Conservation (phyloP, 2,329 filamentous ascomycete species). For the Rutstroemia sp. region DNA sequence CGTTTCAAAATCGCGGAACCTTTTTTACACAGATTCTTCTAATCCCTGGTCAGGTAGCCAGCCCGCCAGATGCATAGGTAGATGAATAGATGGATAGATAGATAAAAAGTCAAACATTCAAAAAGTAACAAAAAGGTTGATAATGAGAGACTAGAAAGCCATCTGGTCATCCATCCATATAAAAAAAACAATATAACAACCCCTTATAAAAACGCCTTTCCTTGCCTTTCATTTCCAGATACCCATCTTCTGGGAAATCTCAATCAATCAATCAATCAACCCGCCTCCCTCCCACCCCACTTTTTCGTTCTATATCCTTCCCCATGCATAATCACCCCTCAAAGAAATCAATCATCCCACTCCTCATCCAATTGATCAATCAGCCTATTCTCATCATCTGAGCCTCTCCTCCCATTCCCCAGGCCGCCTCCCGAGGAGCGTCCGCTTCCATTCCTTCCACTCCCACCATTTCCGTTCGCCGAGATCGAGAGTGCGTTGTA, state of each 20-base stretch:
- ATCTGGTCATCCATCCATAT: background rate
- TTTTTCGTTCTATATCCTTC: background rate
- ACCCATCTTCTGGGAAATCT: background rate
- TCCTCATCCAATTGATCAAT: conserved; percentile 97
- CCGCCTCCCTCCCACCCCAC: background rate
- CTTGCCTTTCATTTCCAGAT: background rate
- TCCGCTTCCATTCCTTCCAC: background rate
- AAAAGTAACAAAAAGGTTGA: background rate
- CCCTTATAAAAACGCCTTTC: background rate
- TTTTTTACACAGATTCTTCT: too few species aligned
- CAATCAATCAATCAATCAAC: too few species aligned
- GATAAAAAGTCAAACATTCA: background rate
- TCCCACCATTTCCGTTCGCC: conserved; percentile 38
- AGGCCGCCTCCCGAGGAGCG: conserved; percentile 10
- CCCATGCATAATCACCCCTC: background rate
- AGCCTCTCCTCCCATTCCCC: conserved; percentile 8
- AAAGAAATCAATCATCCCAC: conserved; percentile 65
- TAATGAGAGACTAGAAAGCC: background rate
- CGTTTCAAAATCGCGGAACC: too few species aligned
- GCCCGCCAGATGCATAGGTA: background rate
- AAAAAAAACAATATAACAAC: background rate
- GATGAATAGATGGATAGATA: background rate
- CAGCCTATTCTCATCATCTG: conserved; percentile 82
- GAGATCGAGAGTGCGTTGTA: conserved; percentile 58
- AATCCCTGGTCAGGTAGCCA: too few species aligned